Evolutionary conservation across 345 rosid species (phyloP).

Genomic region (Gossypium herbaceum): DNA sequence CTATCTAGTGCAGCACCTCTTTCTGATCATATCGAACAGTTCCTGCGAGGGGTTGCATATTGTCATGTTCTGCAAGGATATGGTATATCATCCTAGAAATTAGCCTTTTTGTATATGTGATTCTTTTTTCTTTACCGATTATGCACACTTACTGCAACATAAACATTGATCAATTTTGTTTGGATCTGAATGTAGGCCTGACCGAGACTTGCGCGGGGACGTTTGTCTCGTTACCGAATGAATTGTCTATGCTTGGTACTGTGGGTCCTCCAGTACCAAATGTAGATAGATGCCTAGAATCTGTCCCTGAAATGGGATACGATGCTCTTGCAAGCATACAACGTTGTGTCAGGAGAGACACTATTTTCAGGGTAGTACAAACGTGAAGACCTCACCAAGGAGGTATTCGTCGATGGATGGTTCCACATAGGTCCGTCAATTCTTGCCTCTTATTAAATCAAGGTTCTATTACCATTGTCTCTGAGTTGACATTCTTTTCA

Average conservation of each 20-base stretch:
- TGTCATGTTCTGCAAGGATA: constrained; percentile 98
- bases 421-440: constrained; percentile 72
- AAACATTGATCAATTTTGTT: constrained; percentile 4
- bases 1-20: constrained; percentile 98
- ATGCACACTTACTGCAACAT: constrained; percentile 2
- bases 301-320: constrained; percentile 94
- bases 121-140: background rate
- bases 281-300: constrained; percentile 81
- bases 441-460: background rate
- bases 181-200: constrained; percentile 48
- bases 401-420: constrained; percentile 89
- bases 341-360: constrained; percentile 68
- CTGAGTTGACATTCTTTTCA: constrained; percentile 1
- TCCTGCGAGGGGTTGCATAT: constrained; percentile 91
- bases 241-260: constrained; percentile 71
- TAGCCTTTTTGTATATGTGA: background rate
- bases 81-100: constrained; percentile 42
- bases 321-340: constrained; percentile 83
- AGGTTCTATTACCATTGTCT: background rate
- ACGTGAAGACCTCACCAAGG: constrained; percentile 83
- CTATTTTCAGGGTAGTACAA: constrained; percentile 91
- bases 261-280: constrained; percentile 99
- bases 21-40: constrained; percentile 76
- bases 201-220: constrained; percentile 96
- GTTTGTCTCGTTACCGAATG: constrained; percentile 85